Evolutionary conservation across 345 rosid species (phyloP).

Genomic region (Linum tenue): DNA sequence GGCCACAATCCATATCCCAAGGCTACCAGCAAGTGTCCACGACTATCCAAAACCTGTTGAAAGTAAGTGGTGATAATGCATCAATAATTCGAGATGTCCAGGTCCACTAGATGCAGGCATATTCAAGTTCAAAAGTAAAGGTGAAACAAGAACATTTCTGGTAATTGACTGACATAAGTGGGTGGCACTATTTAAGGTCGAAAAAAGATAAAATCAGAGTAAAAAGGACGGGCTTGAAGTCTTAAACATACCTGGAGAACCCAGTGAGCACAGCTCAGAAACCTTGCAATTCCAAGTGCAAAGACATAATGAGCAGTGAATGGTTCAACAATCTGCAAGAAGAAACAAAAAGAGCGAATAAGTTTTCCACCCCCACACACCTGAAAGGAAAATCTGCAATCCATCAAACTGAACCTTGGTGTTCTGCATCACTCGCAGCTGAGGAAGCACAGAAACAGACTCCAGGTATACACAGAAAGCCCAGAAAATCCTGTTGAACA

Average conservation of each 20-base stretch:
- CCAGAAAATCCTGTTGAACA: slow-evolving; percentile 77
- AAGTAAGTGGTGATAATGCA: background rate
- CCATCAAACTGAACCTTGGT: slow-evolving; percentile 51
- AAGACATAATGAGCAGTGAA: slow-evolving; percentile 99
- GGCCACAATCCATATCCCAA: slow-evolving; percentile 99
- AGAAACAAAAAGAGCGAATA: slow-evolving; percentile 13
- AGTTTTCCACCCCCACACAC: slow-evolving; percentile 4
- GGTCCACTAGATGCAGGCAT: too few species aligned
- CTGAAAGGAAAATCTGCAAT: slow-evolving; percentile 1
- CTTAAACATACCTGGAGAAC: slow-evolving; percentile 68
- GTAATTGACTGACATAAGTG: background rate
- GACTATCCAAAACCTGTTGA: slow-evolving; percentile 76
- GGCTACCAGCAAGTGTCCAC: slow-evolving; percentile 87
- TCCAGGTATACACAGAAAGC: slow-evolving; percentile 93
- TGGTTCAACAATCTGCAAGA: slow-evolving; percentile 84
- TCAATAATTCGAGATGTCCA: too few species aligned
- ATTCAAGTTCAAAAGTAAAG: background rate
- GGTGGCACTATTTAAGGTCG: background rate
- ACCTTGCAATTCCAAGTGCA: slow-evolving; percentile 97
- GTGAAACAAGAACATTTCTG: background rate
- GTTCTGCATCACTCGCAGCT: slow-evolving; percentile 97
- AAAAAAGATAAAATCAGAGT: background rate
- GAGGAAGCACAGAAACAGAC: slow-evolving; percentile 94
- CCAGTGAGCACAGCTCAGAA: slow-evolving; percentile 99
- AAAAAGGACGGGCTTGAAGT: too few species aligned